Conservation (phyloP, 2,329 filamentous ascomycete species). For the Emmonsia crescens region DNA sequence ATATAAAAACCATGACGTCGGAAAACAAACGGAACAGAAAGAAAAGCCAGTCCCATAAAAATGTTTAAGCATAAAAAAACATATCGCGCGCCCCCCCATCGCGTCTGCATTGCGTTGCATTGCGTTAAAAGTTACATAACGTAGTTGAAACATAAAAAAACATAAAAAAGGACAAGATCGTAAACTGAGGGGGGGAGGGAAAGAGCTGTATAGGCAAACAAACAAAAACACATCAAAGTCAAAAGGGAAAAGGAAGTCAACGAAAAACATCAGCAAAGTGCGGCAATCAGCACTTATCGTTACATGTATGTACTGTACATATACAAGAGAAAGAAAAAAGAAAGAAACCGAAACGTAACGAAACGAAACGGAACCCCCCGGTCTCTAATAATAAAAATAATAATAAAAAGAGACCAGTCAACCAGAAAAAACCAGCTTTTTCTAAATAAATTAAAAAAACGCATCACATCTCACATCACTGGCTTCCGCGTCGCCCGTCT, state of each 20-base stretch:
- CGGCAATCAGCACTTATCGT: background rate
- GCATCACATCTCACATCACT: too few relatives aligned
- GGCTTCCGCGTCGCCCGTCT: slow-evolving; percentile 9
- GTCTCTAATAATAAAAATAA: background rate
- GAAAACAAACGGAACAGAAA: too few relatives aligned
- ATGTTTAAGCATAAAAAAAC: background rate
- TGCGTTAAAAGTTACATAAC: background rate
- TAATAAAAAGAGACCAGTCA: background rate
- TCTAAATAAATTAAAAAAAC: too few relatives aligned
- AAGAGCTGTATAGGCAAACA: too few relatives aligned
- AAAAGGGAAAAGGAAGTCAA: background rate
- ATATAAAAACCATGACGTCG: too few relatives aligned
- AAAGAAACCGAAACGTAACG: too few relatives aligned
- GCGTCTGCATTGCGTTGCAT: background rate
- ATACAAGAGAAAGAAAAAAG: background rate
- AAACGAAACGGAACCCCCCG: too few relatives aligned
- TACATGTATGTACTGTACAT: background rate
- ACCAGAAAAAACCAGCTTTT: background rate
- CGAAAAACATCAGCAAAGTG: too few relatives aligned
- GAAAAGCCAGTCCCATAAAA: background rate
- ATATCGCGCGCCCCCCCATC: background rate
- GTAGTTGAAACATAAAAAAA: background rate
- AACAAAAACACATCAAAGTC: too few relatives aligned
- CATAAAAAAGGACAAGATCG: too few relatives aligned
- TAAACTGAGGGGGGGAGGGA: too few relatives aligned